Evolutionary conservation across 1,284 basidiomycete genomes (phyloP), one percentile per base, ranked within the genome.

Genomic region (Trichosporon sp.): DNA sequence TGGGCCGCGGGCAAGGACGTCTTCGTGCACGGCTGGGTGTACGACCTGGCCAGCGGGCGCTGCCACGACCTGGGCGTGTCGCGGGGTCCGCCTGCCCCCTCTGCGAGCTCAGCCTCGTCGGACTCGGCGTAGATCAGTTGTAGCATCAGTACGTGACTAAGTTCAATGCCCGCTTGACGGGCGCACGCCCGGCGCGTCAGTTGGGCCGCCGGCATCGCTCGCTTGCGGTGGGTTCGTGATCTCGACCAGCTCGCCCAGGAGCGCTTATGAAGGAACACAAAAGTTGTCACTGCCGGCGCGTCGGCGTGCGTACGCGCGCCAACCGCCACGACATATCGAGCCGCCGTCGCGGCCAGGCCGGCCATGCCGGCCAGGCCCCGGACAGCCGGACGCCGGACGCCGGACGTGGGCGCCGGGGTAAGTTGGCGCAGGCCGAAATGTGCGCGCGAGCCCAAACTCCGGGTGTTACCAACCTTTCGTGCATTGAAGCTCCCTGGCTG

Each of bases 1-100:
- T 96, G 93, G 93, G 86, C 84, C 44, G 80, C 85, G 67, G 87
- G 87, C 34, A 89, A 87, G 81, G 74, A 79, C 18, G 84, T 94
- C 47, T 87, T 84, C 80, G 88, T 95, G 9, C 92, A 95, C 76
- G 93, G 93, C 2, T 93, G 91, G 90, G 72, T 94, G 42, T 95
- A 93, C 80, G 89, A 92, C 68, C 80, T 95, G 69, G 87, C 85
- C 66, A 87, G 85, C 11, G 93, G 93, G 9, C 85, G 83, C 68
- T 82, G 95, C 81, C 85, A 85, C 74, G 92, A 95, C 76, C 84
- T 95, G 68, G 86, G 85, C 23, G 80, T 92, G 47, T 68, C 70
- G 13, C 69, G 68, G 25, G 72, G 72, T 8, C 70, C 72, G 1
- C 27, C 27, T 3, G 2, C 44, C 18, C 7, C 44, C 18, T 2